Evolutionary conservation across 2,329 filamentous ascomycete genomes (phyloP), one percentile per base, ranked within the genome.

Genomic region (Verruconis gallopava): DNA sequence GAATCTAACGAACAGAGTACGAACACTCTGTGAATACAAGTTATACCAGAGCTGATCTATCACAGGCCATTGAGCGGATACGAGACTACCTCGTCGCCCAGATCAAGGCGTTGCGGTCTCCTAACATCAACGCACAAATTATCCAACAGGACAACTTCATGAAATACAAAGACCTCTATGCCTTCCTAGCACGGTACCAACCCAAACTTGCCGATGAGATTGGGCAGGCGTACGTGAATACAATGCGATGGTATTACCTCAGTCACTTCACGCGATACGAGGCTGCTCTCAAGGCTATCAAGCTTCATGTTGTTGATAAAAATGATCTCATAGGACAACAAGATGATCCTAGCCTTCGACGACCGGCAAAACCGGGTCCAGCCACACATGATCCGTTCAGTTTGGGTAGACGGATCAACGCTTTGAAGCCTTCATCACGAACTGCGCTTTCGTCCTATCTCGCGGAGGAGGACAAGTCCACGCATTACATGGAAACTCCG

Each of bases 231-330:
- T 98, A 98, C 55, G 80, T 93, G 65, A 94, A 95, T 58, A 98
- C 93, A 0, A 98, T 98, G 85, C 77, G 86, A 41, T 98, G 91
- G 91, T 98, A 98, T 56, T 96, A 96, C 57, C 65, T 81, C 41
- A 91, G 82, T 49, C 85, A 95, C 58, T 98, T 98, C 56, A 78
- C 75, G 3, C 79, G 89, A 22, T 98, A 98, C 59, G 77, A 82
- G 48, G 78, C 79, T 51, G 79, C 91, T 0, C 68, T 98, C 4
- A 79, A 81, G 43, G 93, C 85, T 58, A 71, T 98, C 46, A 89
- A 83, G 54, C 61, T 96, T 2, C 86, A 95, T 54, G 61, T 71
- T 3, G 69, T 93, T 45, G 89, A 95, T 54, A 86, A 81, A 55
- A 79, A 80, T 49, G 86, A 95, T 54, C 73, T 85, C 1, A 67